Conservation (phyloP, 1,139 yeast genomes). For the Magnusiomyces clavatus region DNA sequence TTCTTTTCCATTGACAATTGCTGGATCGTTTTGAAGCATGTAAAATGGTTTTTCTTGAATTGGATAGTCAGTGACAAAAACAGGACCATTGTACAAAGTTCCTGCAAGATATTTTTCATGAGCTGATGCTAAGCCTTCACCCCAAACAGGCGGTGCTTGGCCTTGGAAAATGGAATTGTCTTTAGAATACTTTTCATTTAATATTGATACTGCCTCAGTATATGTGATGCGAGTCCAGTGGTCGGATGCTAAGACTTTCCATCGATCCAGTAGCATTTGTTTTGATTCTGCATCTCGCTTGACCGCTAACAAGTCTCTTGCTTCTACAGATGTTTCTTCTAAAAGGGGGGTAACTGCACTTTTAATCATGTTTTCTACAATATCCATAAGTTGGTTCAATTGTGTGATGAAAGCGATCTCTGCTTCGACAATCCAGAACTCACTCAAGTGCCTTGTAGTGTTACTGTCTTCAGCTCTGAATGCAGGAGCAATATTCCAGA, state of each 20-base stretch:
- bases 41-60: constrained; percentile 75
- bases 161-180: constrained; percentile 23
- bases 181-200: constrained; percentile 31
- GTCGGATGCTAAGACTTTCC: constrained; percentile 28
- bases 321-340: constrained; percentile 29
- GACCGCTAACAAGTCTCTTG: constrained; percentile 36
- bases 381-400: constrained; percentile 51
- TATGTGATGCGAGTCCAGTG: constrained; percentile 73
- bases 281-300: constrained; percentile 35
- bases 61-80: constrained; percentile 89
- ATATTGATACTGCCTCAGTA: constrained; percentile 56
- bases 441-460: constrained; percentile 85
- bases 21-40: constrained; percentile 46
- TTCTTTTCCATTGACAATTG: not conserved
- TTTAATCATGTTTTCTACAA: constrained; percentile 66
- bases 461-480: constrained; percentile 91
- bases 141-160: constrained; percentile 47
- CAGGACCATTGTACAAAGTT: constrained; percentile 58
- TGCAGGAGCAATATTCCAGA: constrained; percentile 87
- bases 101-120: constrained; percentile 92
- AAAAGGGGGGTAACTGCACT: constrained; percentile 39
- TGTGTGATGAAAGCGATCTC: constrained; percentile 64
- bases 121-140: constrained; percentile 68
- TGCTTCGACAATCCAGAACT: constrained; percentile 97
- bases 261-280: constrained; percentile 34